Evolutionary conservation across 768 basidiomycete species (phyloP), one percentile per base, ranked within the genome.

Genomic region (Boletellus sp.): DNA sequence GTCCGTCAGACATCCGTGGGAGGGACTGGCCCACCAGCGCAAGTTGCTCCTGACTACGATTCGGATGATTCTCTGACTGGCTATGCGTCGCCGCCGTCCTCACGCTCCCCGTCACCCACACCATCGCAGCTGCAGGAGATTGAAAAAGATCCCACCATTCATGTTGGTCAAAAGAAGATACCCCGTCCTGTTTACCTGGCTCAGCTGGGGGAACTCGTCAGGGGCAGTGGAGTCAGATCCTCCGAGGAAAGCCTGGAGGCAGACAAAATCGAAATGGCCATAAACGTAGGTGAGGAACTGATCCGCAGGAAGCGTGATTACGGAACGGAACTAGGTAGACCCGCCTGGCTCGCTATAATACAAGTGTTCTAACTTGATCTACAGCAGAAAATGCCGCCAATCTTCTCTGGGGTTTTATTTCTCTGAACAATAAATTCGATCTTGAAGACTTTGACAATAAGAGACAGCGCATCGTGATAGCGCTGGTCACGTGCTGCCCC

Each of bases 331-430:
- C 76, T 99, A 15, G 84, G 95, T 94, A 39, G 39, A 48, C 38
- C 24, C 12, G 19, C 26, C 45, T 44, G 16, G 16, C 24, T 16
- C 23, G 20, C 45, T 50, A 45, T 49, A 15, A 37, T 34, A 7
- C 22, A 45, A 6, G 7, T 34, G 31, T 44, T 60, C 47, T 54
- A 23, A 51, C 22, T 19, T 20, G 7, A 16, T n/a, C 3, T 38
- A 24, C 55, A 98, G 95, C 84, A 51, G 95, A 99, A 68, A 95
- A 95, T 62, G 86, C 93, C 0, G 84, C 87, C 40, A 84, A 93
- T 60, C 76, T 98, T 7, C 79, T 80, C 0, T 81, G 88, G 50
- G 81, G 80, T 2, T 72, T 94, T 6, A 65, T 93, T 16, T 81
- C 79, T 4, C 68, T 98, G 45, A 83, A 90, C 53, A 77, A 98